These are phyloP conservation scores for Ciborinia camelliae DNA, from an alignment of 2,329 filamentous ascomycete genomes.

Conservation along the genomic window DNA sequence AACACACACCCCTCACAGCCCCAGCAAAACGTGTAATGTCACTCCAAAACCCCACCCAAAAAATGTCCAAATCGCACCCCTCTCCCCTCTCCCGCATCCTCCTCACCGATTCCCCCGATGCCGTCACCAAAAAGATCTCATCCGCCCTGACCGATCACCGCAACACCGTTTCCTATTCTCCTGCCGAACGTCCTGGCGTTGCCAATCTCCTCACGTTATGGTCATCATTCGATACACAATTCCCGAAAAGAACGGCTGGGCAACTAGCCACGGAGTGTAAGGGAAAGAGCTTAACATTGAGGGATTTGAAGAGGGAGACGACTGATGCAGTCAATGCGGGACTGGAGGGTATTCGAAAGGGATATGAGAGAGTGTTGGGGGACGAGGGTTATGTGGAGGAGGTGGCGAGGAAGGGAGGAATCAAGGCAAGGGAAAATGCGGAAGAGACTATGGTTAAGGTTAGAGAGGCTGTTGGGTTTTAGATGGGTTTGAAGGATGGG, in stretches of 20 bases:
- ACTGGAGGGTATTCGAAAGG: constrained; percentile 53
- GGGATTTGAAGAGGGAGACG: constrained; percentile 61
- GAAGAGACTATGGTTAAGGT: constrained; percentile 47
- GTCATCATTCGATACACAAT: constrained; percentile 59
- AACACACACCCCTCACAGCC: constrained; percentile 27
- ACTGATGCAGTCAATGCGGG: constrained; percentile 53
- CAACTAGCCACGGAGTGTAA: constrained; percentile 43
- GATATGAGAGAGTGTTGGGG: constrained; percentile 52
- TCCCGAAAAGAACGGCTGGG: constrained; percentile 38
- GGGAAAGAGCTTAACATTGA: constrained; percentile 45
- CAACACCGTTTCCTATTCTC: constrained; percentile 69
- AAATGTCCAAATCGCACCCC: constrained; percentile 91
- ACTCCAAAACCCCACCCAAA: constrained; percentile 68
- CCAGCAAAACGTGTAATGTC: constrained; percentile 87
- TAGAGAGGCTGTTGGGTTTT: constrained; percentile 43
- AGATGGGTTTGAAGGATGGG: not conserved
- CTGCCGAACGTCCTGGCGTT: constrained; percentile 68
- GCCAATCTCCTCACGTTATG: constrained; percentile 82
- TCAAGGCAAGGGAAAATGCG: constrained; percentile 60
- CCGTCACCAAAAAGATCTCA: constrained; percentile 67
- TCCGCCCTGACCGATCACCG: constrained; percentile 72
- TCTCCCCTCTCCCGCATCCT: constrained; percentile 74
- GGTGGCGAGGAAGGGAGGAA: constrained; percentile 56
- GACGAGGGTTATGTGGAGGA: constrained; percentile 53
- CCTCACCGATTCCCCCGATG: constrained; percentile 65